Evolutionary conservation across 352 stramenopile species (phyloP), one percentile per base, ranked within the genome.

Genomic region (Globisporangium alternatum): DNA sequence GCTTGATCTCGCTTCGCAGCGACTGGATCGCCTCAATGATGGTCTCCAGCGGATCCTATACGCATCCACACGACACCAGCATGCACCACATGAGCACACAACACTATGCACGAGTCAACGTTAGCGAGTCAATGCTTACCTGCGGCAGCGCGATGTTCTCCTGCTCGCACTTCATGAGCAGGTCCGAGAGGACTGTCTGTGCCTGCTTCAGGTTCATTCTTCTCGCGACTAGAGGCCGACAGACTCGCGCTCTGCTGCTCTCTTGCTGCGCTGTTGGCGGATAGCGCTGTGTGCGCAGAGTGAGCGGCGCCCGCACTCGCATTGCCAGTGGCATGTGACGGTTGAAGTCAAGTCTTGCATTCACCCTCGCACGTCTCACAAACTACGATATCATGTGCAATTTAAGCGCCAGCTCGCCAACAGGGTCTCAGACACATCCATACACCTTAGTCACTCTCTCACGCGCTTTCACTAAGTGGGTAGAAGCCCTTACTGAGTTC

Each of bases 401-500:
- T 48, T n/a, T 28, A 28, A 28, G 25, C 25, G 25, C 25, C 25
- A 28, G 25, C 25, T 28, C 25, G 25, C 25, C 25, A 2, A 28
- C 25, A 28, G 25, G 2, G 25, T 28, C 25, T 28, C 25, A 28
- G 25, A 28, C 25, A 28, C 25, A 28, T 28, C 25, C 25, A 28
- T 28, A 28, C 25, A 28, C 15, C 13, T 15, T n/a, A n/a, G n/a
- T n/a, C 48, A 22, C 15, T 37, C 25, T 37, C 48, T 7, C 48
- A 52, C 47, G 31, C n/a, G 21, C 60, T 66, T 47, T 74, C 60
- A 62, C 57, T 48, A 2, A 28, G 25, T 28, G 35, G 67, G 54
- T 64, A 39, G 69, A 83, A 88, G 54, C 82, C 72, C 52, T 78
- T 67, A 47, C 92, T 83, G 64, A 94, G 92, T 64, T 89, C 72